phyloP scores from a whole-genome alignment of 805 yeast species.

The Suhomyces prunicola region DNA sequence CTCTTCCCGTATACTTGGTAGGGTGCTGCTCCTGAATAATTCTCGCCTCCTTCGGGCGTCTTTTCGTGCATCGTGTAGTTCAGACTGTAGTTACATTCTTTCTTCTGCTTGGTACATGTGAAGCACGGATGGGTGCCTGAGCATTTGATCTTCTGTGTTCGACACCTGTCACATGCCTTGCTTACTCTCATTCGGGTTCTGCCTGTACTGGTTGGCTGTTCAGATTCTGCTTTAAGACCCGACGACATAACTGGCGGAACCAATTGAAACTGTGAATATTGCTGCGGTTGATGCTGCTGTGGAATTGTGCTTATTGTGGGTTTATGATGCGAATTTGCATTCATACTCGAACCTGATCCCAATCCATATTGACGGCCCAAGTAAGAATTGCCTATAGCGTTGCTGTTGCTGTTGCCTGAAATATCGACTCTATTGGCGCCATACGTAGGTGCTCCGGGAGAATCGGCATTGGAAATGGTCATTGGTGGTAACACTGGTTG shows the following conservation, averaged over 20 bases:
- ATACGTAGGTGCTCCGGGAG: neutral
- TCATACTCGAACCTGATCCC: neutral
- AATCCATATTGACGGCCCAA: neutral
- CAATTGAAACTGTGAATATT: neutral
- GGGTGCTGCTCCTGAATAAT: neutral
- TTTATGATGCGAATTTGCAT: neutral
- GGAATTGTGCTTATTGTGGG: neutral
- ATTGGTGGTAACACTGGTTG: neutral
- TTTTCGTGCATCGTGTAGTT: neutral
- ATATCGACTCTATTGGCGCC: neutral
- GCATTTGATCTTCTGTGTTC: conserved; percentile 56
- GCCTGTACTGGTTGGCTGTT: neutral
- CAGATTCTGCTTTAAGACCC: neutral
- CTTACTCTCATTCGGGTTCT: conserved; percentile 37
- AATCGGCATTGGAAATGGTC: neutral
- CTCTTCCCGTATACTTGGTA: neutral
- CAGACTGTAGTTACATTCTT: conserved; percentile 29
- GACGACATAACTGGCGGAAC: neutral
- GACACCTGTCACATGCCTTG: conserved; percentile 56
- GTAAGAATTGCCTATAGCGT: neutral
- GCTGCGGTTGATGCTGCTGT: neutral
- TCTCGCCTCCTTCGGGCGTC: neutral
- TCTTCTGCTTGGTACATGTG: conserved; percentile 40
- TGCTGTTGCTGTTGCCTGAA: neutral
- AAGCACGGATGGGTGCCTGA: conserved; percentile 51